Evolutionary conservation across 2,329 filamentous ascomycete genomes (phyloP), one percentile per base, ranked within the genome.

Genomic region (Apiospora marii): DNA sequence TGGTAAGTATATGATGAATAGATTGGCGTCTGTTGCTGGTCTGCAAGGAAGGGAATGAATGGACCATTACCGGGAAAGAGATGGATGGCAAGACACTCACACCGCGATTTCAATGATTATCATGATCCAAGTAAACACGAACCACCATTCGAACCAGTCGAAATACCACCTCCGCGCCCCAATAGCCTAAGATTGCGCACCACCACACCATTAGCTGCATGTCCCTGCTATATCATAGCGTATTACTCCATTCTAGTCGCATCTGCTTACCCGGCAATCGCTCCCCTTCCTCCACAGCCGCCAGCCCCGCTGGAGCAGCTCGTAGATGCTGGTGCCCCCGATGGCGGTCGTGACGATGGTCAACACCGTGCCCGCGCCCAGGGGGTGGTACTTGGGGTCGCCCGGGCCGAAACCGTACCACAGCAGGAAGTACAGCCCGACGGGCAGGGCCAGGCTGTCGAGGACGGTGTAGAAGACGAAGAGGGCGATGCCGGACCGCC

Each of bases 401-500:
- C 73, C 73, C 41, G 71, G 71, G 19, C 73, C 73, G 51, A 69
- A 51, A 73, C 83, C 84, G 74, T 90, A 91, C 87, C 87, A 90
- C 64, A 91, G 82, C 61, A 86, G 84, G 83, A 88, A 92, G 80
- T 91, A 91, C 5, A 91, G 82, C 6, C 84, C 85, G 73, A 91
- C 84, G 27, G 90, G 90, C 80, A 90, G 87, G 72, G 83, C 85
- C 71, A 90, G 82, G 69, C 86, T 88, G 80, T 91, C 89, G 72
- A 91, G 77, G 22, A 91, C 78, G 72, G 91, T 89, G 46, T 91
- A 79, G 0, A 82, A 82, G 89, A 89, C 91, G 82, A 91, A 91
- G 73, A 88, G 81, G 58, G 85, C 82, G 73, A 91, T 90, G 58
- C 85, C 83, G 80, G 85, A 86, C 76, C 89, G 89, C 41, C 30